These are phyloP conservation scores for Coffea eugenioides DNA, from an alignment of 257 asterid species.

Conservation along the genomic window DNA sequence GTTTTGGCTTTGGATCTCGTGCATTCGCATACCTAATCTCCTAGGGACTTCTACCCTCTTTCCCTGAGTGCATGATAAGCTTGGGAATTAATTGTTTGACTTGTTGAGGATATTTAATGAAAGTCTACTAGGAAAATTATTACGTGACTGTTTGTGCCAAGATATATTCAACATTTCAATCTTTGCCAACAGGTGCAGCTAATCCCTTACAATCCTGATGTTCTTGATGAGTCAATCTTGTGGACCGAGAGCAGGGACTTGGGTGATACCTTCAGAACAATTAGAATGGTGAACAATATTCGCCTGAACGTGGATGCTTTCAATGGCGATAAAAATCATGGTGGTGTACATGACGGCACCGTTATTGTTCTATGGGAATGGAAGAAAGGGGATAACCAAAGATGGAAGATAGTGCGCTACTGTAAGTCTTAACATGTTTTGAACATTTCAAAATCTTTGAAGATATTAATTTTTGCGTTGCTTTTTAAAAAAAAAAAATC, in stretches of 20 bases:
- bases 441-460: not conserved
- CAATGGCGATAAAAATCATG: constrained; percentile 77
- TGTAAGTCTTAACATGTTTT: constrained; percentile 54
- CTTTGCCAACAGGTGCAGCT: constrained; percentile 36
- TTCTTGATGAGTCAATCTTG: constrained; percentile 73
- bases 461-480: not conserved
- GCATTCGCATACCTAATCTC: not conserved
- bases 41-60: not conserved
- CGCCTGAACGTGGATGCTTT: constrained; percentile 75
- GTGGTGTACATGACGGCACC: constrained; percentile 87
- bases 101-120: not conserved
- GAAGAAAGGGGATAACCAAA: constrained; percentile 89
- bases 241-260: constrained; percentile 89
- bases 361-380: constrained; percentile 89
- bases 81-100: not conserved
- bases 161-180: not conserved
- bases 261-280: constrained; percentile 68
- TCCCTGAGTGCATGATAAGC: not conserved
- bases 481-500: too few relatives aligned
- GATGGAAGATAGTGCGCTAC: constrained; percentile 76
- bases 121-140: not conserved
- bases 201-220: constrained; percentile 53
- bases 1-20: not conserved
- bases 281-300: constrained; percentile 84
- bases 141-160: not conserved